phyloP scores from a whole-genome alignment of 176 grass and related monocot species.

The Hordeum marinum region DNA sequence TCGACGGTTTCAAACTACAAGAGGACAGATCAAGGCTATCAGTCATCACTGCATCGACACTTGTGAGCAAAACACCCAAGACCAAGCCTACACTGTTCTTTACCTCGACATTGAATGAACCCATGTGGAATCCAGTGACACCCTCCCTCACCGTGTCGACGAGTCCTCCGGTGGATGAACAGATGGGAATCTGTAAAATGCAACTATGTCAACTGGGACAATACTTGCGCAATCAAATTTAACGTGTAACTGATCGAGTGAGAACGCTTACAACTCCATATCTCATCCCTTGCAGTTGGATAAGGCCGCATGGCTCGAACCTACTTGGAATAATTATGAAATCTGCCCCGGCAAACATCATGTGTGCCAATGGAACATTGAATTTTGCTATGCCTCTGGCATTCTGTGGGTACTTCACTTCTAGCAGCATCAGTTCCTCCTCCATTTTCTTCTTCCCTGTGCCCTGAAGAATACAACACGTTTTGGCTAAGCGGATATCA shows the following conservation, averaged over 20 bases:
- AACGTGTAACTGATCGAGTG: not conserved
- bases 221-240: not conserved
- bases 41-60: not conserved
- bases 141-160: constrained; percentile 60
- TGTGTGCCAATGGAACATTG: constrained; percentile 56
- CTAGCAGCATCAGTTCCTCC: constrained; percentile 40
- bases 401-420: constrained; percentile 53
- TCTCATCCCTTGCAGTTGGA: constrained; percentile 74
- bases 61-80: not conserved
- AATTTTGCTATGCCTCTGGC: constrained; percentile 60
- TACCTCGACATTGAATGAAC: constrained; percentile 47
- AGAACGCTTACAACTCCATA: constrained; percentile 48
- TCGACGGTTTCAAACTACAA: constrained; percentile 55
- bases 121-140: constrained; percentile 59
- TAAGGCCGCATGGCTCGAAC: constrained; percentile 72
- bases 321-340: constrained; percentile 61
- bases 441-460: constrained; percentile 96
- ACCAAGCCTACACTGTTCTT: not conserved
- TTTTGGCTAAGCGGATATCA: not conserved
- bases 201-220: not conserved
- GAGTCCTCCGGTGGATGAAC: constrained; percentile 59
- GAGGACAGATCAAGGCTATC: not conserved
- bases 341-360: constrained; percentile 68
- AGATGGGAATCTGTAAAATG: constrained; percentile 37
- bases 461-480: constrained; percentile 43